Conservation (phyloP, 169 alveolate species). For the Miamiensis avidus region DNA sequence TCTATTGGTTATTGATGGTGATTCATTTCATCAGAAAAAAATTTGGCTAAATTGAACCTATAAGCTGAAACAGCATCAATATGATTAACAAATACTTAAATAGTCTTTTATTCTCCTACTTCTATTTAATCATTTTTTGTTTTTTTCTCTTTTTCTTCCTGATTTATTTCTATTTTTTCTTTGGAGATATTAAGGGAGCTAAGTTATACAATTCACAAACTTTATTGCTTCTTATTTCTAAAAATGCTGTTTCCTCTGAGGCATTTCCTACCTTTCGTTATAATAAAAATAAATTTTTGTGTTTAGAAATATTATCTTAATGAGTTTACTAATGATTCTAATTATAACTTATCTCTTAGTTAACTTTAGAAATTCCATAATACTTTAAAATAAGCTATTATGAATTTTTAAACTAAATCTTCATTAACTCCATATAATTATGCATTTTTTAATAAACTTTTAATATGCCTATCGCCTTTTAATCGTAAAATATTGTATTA, state of each 20-base stretch:
- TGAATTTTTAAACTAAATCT: slow-evolving; percentile 44
- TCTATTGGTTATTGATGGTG: slow-evolving; percentile 45
- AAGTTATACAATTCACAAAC: slow-evolving; percentile 38
- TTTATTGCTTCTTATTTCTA: slow-evolving; percentile 55
- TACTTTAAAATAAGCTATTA: slow-evolving; percentile 30
- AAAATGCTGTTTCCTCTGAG: slow-evolving; percentile 55
- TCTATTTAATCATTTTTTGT: not conserved
- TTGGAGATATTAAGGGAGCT: slow-evolving; percentile 51
- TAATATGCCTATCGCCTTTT: slow-evolving; percentile 50
- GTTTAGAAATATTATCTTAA: not conserved
- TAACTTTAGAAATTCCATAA: slow-evolving; percentile 45
- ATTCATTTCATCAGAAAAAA: slow-evolving; percentile 43
- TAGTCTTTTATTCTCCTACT: not conserved
- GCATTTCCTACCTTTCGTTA: not conserved
- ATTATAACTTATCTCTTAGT: slow-evolving; percentile 20
- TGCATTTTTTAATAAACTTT: slow-evolving; percentile 42
- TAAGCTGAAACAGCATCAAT: slow-evolving; percentile 39
- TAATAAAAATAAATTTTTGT: too few species aligned
- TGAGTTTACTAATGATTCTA: slow-evolving; percentile 50
- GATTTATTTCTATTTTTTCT: slow-evolving; percentile 24
- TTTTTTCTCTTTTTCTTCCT: slow-evolving; percentile 22
- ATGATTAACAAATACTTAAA: slow-evolving; percentile 48
- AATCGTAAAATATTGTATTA: too few species aligned
- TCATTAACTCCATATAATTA: slow-evolving; percentile 49
- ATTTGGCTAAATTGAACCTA: slow-evolving; percentile 37